Evolutionary conservation across 2,329 filamentous ascomycete genomes (phyloP), one percentile per base, ranked within the genome.

Genomic region (Aureobasidium namibiae): DNA sequence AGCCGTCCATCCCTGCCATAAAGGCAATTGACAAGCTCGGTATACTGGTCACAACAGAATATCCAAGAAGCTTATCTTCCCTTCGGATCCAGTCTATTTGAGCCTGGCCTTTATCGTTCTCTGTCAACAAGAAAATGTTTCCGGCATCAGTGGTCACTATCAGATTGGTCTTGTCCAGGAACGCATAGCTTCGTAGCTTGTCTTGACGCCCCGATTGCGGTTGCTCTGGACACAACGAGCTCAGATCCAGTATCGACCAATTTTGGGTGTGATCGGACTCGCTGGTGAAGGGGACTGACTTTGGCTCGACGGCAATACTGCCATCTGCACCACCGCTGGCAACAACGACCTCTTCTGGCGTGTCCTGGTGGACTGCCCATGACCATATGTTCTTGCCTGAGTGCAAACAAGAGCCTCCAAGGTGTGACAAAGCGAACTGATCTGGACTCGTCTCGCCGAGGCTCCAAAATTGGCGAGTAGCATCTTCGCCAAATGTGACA

Each of bases 381-480:
- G 91, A 86, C 92, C 92, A 97, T 7, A 97, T 85, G 68, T 96
- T 91, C 72, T 96, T 99, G 7, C 94, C 94, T 34, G 78, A 80
- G 69, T 97, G 92, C 61, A 84, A 82, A 2, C 81, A 78, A 52
- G 83, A 81, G 8, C 80, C 83, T 1, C 78, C 75, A 1, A 78
- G 68, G 53, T 88, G 80, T 13, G 72, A 71, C 44, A 90, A 69
- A 6, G 64, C 72, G 48, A 72, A 61, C 41, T 46, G 41, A 33
- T 16, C 48, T 13, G 56, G 21, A 16, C 33, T 45, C 7, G 39
- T 49, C 59, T 23, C 61, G 41, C 42, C 48, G 24, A 53, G 72
- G 56, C 23, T 65, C 76, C 92, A 96, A 62, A 81, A 76, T 65
- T 92, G 86, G 56, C 83, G 82, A 6, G 88, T 89, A 9, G 87